A percentile compares a stretch with the other conserved stretches of the same genome.
Conservation (phyloP, 1,284 basidiomycete species). For the Cutaneotrichosporon spelunceum region DNA sequence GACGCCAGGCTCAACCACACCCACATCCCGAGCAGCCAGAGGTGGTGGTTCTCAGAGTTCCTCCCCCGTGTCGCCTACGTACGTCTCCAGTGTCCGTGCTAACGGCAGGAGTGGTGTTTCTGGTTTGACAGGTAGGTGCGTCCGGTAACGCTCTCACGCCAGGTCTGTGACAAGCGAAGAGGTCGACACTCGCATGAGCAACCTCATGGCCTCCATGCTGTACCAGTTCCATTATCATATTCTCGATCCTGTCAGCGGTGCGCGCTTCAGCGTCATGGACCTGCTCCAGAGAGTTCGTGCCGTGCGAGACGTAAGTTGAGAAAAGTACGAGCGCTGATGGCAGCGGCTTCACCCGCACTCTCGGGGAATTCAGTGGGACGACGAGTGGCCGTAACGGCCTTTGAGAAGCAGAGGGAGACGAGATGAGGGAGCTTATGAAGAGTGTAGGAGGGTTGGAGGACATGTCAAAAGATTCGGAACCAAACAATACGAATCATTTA, state of each 20-base stretch:
- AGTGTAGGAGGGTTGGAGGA: neutral
- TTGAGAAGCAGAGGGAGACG: neutral
- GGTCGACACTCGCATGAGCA: constrained; percentile 17
- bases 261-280: constrained; percentile 16
- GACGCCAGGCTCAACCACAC: constrained; percentile 15
- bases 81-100: constrained; percentile 1
- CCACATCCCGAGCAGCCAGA: constrained; percentile 11
- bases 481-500: too few species aligned
- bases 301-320: constrained; percentile 19
- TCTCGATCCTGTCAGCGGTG: constrained; percentile 1
- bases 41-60: constrained; percentile 23
- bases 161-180: constrained; percentile 19
- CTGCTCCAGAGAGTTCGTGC: constrained; percentile 20
- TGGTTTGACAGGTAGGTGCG: constrained; percentile 26
- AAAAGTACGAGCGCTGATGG: neutral
- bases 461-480: neutral
- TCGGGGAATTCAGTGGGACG: constrained; percentile 16
- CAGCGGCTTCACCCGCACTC: constrained; percentile 18
- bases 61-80: constrained; percentile 20
- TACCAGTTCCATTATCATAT: constrained; percentile 20
- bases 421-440: neutral
- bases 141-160: neutral
- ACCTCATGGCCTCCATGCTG: constrained; percentile 18
- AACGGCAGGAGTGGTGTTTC: constrained; percentile 26
- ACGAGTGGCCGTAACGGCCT: constrained; percentile 16